These are phyloP conservation scores for Russula ochroleuca DNA, from an alignment of 768 basidiomycete species.

Conservation along the genomic window DNA sequence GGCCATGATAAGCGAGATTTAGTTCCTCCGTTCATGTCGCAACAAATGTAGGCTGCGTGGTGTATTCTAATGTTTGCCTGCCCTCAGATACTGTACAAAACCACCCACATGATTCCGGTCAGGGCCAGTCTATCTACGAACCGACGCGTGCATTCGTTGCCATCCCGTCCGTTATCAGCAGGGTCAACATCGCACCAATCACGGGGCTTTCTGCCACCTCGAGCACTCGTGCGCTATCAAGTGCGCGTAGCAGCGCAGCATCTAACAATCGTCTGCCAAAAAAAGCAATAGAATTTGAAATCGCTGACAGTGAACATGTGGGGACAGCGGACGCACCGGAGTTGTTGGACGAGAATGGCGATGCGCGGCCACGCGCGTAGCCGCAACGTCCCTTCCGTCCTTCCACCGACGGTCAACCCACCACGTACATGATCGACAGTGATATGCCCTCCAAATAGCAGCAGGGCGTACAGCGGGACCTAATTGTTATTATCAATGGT, in stretches of 20 bases:
- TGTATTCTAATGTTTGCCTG: not conserved
- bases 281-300: not conserved
- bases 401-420: constrained; percentile 60
- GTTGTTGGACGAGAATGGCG: constrained; percentile 81
- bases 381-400: constrained; percentile 49
- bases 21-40: not conserved
- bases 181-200: constrained; percentile 41
- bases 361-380: constrained; percentile 86
- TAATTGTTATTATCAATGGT: constrained; percentile 32
- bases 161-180: constrained; percentile 39
- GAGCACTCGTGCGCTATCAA: constrained; percentile 57
- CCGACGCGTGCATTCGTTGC: not conserved
- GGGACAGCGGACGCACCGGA: constrained; percentile 49
- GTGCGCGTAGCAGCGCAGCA: constrained; percentile 55
- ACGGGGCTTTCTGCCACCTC: constrained; percentile 50
- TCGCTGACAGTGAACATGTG: not conserved
- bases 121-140: not conserved
- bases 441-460: constrained; percentile 81
- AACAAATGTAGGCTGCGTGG: not conserved
- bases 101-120: not conserved
- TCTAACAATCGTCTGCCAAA: constrained; percentile 59
- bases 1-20: not conserved
- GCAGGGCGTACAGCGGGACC: constrained; percentile 83
- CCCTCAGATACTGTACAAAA: not conserved
- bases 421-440: constrained; percentile 75